Conservation (phyloP, 176 grass and related monocot species). For the Avena sativa region DNA sequence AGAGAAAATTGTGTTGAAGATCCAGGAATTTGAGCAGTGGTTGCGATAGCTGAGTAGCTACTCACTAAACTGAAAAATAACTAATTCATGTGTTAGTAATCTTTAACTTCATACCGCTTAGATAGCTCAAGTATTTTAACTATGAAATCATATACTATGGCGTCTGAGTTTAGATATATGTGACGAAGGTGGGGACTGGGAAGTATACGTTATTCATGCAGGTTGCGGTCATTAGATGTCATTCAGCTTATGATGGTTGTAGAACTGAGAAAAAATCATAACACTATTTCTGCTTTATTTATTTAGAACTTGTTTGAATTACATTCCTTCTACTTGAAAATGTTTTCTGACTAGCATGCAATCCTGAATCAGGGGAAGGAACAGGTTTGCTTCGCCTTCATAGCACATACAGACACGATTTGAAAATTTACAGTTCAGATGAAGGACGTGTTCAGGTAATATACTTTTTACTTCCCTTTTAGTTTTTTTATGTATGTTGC, state of each 20-base stretch:
- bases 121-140: background rate
- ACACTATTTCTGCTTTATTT: background rate
- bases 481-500: background rate
- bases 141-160: background rate
- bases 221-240: background rate
- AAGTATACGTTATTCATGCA: background rate
- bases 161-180: constrained; percentile 1
- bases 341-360: constrained; percentile 10
- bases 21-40: constrained; percentile 12
- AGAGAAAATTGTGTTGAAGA: background rate
- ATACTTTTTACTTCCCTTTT: constrained; percentile 12
- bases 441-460: constrained; percentile 97
- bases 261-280: background rate
- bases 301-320: constrained; percentile 15
- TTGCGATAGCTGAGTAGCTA: background rate
- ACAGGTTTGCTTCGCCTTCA: constrained; percentile 99
- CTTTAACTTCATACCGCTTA: constrained; percentile 20
- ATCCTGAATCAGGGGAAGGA: constrained; percentile 79
- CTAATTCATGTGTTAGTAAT: background rate
- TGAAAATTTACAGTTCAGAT: constrained; percentile 99
- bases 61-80: constrained; percentile 12
- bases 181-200: background rate
- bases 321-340: constrained; percentile 25
- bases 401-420: constrained; percentile 99
- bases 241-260: background rate